Evolutionary conservation across 768 basidiomycete genomes (phyloP).

Genomic region (Roridomyces roridus): DNA sequence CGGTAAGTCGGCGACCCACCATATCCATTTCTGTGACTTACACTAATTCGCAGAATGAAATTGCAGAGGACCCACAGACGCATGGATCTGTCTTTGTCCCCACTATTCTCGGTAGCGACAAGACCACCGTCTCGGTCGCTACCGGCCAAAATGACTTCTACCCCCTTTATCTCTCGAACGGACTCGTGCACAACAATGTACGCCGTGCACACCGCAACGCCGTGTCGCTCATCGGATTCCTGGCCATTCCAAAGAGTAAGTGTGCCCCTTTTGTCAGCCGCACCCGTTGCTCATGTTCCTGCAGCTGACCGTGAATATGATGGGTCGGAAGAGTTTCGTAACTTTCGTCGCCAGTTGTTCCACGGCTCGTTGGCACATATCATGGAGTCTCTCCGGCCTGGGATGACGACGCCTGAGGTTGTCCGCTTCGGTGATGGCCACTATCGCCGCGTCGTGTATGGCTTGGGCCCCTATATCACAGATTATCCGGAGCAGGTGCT

Average conservation of each 20-base stretch:
- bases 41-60: slow-evolving; percentile 7
- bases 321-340: slow-evolving; percentile 9
- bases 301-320: slow-evolving; percentile 2
- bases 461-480: slow-evolving; percentile 42
- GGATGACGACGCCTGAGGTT: slow-evolving; percentile 35
- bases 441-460: slow-evolving; percentile 4
- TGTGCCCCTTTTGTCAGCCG: neutral
- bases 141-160: slow-evolving; percentile 29
- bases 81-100: slow-evolving; percentile 23
- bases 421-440: slow-evolving; percentile 33
- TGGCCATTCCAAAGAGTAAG: slow-evolving; percentile 28
- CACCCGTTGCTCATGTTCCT: neutral
- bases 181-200: slow-evolving; percentile 24
- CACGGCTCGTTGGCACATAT: slow-evolving; percentile 34
- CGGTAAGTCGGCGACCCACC: slow-evolving; percentile 26
- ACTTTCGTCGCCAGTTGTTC: slow-evolving; percentile 37
- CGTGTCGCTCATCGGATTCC: slow-evolving; percentile 15
- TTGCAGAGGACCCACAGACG: slow-evolving; percentile 16
- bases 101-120: slow-evolving; percentile 28
- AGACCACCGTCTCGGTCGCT: slow-evolving; percentile 28
- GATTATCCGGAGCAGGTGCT: slow-evolving; percentile 46
- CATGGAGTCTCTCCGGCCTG: slow-evolving; percentile 25
- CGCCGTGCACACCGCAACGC: slow-evolving; percentile 26
- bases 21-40: neutral
- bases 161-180: slow-evolving; percentile 22